Conservation (phyloP, 495 filamentous ascomycete genomes). For the Xylaria intraflava region DNA sequence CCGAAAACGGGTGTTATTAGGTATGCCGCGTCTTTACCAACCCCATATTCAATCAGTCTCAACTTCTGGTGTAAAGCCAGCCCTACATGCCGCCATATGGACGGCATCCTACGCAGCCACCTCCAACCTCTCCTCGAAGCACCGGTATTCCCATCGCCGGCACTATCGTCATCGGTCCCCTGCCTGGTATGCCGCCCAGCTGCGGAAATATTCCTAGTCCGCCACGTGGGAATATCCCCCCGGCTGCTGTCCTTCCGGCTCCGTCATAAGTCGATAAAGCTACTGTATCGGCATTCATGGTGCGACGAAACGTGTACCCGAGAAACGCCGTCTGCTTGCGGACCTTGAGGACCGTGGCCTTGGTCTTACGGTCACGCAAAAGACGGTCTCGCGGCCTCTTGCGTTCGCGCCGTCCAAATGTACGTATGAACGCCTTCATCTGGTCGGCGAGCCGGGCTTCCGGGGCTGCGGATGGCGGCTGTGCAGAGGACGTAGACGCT, state of each 20-base stretch:
- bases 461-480: background rate
- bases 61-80: conserved; percentile 13
- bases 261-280: background rate
- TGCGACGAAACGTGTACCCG: conserved; percentile 76
- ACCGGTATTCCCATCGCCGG: background rate
- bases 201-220: background rate
- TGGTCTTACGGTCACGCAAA: conserved; percentile 61
- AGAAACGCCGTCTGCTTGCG: conserved; percentile 76
- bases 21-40: background rate
- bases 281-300: conserved; percentile 15
- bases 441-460: conserved; percentile 15
- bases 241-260: background rate
- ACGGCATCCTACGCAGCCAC: background rate
- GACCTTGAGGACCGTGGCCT: conserved; percentile 61
- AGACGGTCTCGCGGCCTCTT: conserved; percentile 74
- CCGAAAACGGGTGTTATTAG: background rate
- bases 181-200: background rate
- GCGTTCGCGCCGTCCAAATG: conserved; percentile 48
- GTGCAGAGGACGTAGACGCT: background rate
- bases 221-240: background rate
- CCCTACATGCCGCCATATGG: conserved; percentile 13
- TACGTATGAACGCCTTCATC: conserved; percentile 34
- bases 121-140: background rate
- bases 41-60: background rate
- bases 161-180: background rate